Evolutionary conservation across 805 yeast species (phyloP).

Genomic region (Candida caryicola): DNA sequence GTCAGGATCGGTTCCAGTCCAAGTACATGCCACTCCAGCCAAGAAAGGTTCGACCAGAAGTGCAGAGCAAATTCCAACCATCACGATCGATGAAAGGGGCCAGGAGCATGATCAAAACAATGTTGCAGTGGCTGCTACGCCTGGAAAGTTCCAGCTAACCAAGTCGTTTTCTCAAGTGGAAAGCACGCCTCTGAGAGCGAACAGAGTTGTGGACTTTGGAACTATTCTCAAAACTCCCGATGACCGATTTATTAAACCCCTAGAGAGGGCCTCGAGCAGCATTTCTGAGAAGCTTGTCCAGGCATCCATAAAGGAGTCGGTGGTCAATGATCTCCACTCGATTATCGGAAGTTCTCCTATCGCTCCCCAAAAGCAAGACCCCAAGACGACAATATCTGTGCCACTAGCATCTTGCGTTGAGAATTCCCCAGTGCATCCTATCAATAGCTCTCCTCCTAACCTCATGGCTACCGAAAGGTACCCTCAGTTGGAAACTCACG

Average conservation of each 20-base stretch:
- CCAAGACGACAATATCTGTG: neutral
- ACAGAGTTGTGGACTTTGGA: conserved; percentile 2
- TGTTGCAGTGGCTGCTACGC: conserved; percentile 8
- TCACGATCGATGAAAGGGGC: neutral
- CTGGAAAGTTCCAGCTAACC: conserved; percentile 1
- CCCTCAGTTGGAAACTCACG: neutral
- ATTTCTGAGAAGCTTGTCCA: conserved; percentile 3
- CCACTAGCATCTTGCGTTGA: neutral
- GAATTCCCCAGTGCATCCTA: neutral
- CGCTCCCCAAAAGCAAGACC: too few species aligned
- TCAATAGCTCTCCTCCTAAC: neutral
- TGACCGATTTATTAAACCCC: conserved; percentile 7
- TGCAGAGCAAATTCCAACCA: neutral
- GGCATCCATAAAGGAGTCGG: neutral
- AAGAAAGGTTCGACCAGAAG: conserved; percentile 9
- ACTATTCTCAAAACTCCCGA: conserved; percentile 11
- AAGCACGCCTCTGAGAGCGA: conserved; percentile 26
- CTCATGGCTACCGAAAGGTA: neutral
- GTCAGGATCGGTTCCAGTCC: conserved; percentile 7
- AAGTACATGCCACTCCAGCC: conserved; percentile 29
- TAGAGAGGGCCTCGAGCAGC: neutral
- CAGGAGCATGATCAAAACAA: neutral
- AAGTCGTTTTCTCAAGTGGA: conserved; percentile 22
- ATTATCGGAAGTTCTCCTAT: neutral
- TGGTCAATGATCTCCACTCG: neutral